phyloP scores from a whole-genome alignment of 306 rosid species.

The Oemleria cerasiformis region DNA sequence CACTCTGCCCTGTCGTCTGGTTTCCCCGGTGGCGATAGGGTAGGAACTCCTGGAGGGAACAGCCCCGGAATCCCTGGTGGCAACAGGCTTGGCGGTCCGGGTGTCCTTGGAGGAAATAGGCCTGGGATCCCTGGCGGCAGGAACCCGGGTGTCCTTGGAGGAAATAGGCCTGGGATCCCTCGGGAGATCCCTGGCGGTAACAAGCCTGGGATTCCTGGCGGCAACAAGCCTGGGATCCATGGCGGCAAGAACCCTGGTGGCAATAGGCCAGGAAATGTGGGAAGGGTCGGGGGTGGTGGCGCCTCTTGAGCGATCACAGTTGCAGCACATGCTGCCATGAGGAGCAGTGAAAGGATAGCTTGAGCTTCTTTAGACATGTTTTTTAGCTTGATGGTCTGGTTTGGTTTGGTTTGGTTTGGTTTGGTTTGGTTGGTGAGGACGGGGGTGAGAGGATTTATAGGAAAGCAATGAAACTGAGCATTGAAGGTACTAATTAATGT shows the following conservation, averaged over 20 bases:
- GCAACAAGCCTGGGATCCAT: background rate
- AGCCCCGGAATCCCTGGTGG: background rate
- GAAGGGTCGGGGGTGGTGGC: background rate
- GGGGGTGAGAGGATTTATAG: background rate
- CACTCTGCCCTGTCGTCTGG: background rate
- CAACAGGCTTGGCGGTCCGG: background rate
- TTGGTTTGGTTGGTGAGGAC: background rate
- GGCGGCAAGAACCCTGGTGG: background rate
- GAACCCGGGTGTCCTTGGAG: background rate
- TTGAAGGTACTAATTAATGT: background rate
- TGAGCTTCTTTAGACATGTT: conserved; percentile 9
- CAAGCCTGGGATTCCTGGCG: background rate
- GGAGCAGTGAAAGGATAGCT: background rate
- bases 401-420: background rate
- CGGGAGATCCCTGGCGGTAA: too few relatives aligned
- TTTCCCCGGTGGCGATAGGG: background rate
- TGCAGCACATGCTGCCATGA: conserved; percentile 6
- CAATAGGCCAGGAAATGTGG: background rate
- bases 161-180: background rate
- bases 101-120: background rate
- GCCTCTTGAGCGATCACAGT: background rate
- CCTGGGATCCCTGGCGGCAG: background rate
- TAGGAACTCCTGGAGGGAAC: too few relatives aligned
- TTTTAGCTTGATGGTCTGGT: background rate
- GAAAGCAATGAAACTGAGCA: too few relatives aligned